Evolutionary conservation across 2,329 filamentous ascomycete species (phyloP).

Genomic region (Fusarium pseudoanthophilum): DNA sequence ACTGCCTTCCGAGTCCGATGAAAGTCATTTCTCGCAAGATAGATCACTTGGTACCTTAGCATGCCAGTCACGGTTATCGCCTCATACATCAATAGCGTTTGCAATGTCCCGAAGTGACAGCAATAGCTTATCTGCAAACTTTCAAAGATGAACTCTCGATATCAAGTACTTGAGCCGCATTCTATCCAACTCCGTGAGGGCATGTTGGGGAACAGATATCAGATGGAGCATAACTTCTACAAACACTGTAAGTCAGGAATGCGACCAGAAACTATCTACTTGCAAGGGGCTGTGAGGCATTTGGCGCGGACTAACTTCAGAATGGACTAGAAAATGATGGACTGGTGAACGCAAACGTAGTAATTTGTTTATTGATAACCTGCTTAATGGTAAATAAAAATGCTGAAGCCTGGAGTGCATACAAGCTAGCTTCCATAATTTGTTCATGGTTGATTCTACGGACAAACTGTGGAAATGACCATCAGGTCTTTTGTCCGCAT

Average conservation of each 20-base stretch:
- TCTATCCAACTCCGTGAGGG: background rate
- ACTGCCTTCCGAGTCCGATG: background rate
- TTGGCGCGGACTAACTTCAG: background rate
- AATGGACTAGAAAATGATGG: background rate
- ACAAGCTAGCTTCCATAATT: background rate
- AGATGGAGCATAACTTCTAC: background rate
- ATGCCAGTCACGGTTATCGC: background rate
- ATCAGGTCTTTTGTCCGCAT: background rate
- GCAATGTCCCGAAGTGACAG: background rate
- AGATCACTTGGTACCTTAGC: too few species aligned
- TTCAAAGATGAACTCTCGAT: background rate
- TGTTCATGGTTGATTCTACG: background rate
- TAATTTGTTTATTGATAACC: too few species aligned
- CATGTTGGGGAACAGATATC: background rate
- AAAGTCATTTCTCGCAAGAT: background rate
- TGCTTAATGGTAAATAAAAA: background rate
- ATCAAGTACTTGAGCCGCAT: background rate
- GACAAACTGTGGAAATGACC: background rate
- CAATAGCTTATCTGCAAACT: background rate
- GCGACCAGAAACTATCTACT: rapidly evolving
- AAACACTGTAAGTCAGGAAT: background rate
- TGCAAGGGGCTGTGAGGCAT: background rate
- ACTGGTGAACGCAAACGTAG: background rate
- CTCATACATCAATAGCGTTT: background rate
- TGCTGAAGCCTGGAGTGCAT: background rate